Evolutionary conservation across 805 yeast genomes (phyloP), one percentile per base, ranked within the genome.

Genomic region (Suhomyces pyralidae): DNA sequence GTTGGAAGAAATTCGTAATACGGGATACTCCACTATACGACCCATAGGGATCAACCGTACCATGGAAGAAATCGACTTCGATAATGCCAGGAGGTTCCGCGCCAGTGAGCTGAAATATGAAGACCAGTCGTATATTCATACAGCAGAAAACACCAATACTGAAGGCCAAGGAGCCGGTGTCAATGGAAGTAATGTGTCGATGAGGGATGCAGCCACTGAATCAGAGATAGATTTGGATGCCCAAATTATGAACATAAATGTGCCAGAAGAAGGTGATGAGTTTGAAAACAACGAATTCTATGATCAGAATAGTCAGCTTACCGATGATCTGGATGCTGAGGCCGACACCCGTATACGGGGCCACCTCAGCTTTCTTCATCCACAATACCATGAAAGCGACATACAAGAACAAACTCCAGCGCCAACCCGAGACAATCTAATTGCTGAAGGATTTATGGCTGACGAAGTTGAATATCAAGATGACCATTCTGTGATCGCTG

Each of bases 361-460:
- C 45, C 30, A 15, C 26, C 25, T 14, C 10, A 10, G 26, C 2
- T 42, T 42, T 24, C 26, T 42, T n/a, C 20, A 22, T 8, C 30
- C 19, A 24, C 30, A 24, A 3, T 42, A 20, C 45, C 26, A n/a
- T n/a, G 45, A 42, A 14, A 42, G 17, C 14, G 22, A 19, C 25
- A 20, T 9, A 17, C 26, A 20, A 9, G 49, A 46, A n/a, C 43
- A 20, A 20, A 45, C 25, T 10, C 28, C 43, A 14, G 49, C 43
- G 4, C 43, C 51, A 10, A 26, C 28, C 7, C 19, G 51, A 24
- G 51, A 19, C 14, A 48, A 47, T 17, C 48, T 53, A 25, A 67
- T 65, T 6, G 74, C 71, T 47, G 79, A 75, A 48, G 79, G 77
- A 6, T 76, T 74, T 52, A 75, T 76, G 79, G 80, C 79, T 2